Percentiles rank a stretch among this genome's conserved stretches.
phyloP scores from a whole-genome alignment of 768 basidiomycete species.

The Phylloporus arenicola region DNA sequence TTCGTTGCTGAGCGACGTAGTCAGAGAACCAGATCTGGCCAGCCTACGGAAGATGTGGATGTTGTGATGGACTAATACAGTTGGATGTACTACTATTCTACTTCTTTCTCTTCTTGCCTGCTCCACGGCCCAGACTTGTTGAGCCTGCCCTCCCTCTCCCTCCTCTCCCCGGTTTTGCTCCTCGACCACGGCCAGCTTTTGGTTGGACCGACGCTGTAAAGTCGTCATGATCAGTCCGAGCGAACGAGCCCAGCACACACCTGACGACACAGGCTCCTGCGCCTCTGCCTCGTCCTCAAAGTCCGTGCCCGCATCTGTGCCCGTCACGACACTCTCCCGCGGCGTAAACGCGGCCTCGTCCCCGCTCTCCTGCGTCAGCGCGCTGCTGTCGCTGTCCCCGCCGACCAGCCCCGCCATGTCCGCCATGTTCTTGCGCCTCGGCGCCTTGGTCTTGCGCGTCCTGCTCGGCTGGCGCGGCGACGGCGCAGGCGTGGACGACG shows the following conservation, averaged over 20 bases:
- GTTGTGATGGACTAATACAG: constrained; percentile 20
- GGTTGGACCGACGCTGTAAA: constrained; percentile 16
- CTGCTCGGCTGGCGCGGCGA: constrained; percentile 38
- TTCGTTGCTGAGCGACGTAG: constrained; percentile 58
- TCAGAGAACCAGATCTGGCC: constrained; percentile 27
- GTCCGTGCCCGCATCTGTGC: constrained; percentile 66
- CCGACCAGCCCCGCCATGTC: constrained; percentile 70
- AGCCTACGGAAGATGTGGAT: constrained; percentile 27
- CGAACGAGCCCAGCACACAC: constrained; percentile 33
- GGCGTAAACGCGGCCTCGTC: constrained; percentile 64
- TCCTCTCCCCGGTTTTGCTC: constrained; percentile 20
- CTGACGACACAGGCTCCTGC: constrained; percentile 50
- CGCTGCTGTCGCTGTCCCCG: constrained; percentile 82
- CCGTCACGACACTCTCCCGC: constrained; percentile 62
- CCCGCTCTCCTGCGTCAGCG: constrained; percentile 75
- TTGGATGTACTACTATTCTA: constrained; percentile 16
- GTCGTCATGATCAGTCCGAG: constrained; percentile 10
- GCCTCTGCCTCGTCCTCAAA: constrained; percentile 69
- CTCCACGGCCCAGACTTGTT: constrained; percentile 20
- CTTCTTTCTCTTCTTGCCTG: constrained; percentile 30
- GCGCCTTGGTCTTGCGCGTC: constrained; percentile 40
- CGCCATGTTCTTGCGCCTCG: constrained; percentile 42
- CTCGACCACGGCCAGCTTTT: constrained; percentile 22
- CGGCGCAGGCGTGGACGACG: constrained; percentile 52
- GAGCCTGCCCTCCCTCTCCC: constrained; percentile 26